Evolutionary conservation across 345 rosid genomes (phyloP).

Genomic region (Abelmoschus esculentus): DNA sequence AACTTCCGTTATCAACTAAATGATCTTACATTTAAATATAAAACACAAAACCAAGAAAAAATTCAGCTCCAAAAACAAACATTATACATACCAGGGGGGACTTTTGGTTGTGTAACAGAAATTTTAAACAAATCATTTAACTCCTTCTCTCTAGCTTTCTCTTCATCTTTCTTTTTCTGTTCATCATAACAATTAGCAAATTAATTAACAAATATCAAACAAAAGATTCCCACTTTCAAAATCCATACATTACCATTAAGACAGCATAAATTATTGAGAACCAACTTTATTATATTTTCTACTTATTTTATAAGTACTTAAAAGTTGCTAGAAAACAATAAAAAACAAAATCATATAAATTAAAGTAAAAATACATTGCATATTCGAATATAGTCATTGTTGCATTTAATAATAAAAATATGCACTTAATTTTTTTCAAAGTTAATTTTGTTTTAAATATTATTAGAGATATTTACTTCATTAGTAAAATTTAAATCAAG

Average conservation of each 20-base stretch:
- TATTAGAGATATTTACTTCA: background rate
- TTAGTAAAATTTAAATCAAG: background rate
- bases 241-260: background rate
- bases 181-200: background rate
- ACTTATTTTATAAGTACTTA: background rate
- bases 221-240: background rate
- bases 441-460: background rate
- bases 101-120: conserved; percentile 94
- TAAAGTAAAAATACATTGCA: background rate
- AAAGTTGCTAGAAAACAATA: background rate
- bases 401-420: background rate
- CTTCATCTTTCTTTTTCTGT: conserved; percentile 98
- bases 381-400: background rate
- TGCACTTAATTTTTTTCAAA: background rate
- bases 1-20: conserved; percentile 3
- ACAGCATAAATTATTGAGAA: background rate
- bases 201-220: background rate
- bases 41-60: background rate
- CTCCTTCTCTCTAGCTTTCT: conserved; percentile 90
- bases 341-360: background rate
- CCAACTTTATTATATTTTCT: background rate
- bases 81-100: conserved; percentile 53
- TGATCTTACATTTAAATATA: background rate
- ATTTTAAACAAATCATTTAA: conserved; percentile 84
- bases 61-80: background rate